Evolutionary conservation across 2,329 filamentous ascomycete species (phyloP).

Genomic region (Dothidotthia symphoricarpi): DNA sequence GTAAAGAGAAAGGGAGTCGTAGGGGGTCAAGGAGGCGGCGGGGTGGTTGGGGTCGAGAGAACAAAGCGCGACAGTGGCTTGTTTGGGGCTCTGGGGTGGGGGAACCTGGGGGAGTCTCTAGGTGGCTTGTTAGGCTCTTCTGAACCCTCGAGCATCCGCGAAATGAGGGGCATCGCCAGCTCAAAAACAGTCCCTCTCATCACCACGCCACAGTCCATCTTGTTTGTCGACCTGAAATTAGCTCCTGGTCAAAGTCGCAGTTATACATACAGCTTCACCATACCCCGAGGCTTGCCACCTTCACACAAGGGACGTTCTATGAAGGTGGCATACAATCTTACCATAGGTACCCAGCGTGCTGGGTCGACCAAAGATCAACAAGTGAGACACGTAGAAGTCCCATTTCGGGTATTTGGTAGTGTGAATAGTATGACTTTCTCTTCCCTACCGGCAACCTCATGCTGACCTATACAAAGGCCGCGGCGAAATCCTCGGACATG

Average conservation of each 20-base stretch:
- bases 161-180: constrained; percentile 86
- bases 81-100: constrained; percentile 82
- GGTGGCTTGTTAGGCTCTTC: constrained; percentile 82
- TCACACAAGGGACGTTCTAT: constrained; percentile 88
- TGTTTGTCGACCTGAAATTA: constrained; percentile 90
- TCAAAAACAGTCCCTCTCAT: constrained; percentile 85
- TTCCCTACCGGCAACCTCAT: not conserved
- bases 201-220: constrained; percentile 91
- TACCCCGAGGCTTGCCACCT: constrained; percentile 87
- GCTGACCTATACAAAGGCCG: constrained; percentile 49
- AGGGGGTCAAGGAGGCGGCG: constrained; percentile 76
- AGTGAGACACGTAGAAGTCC: constrained; percentile 86
- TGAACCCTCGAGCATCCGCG: constrained; percentile 89
- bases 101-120: constrained; percentile 80
- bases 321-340: constrained; percentile 87
- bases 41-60: constrained; percentile 77
- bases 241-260: constrained; percentile 83
- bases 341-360: constrained; percentile 86
- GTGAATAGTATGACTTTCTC: constrained; percentile 63
- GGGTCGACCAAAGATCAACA: constrained; percentile 72
- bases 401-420: constrained; percentile 88
- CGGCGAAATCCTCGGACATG: constrained; percentile 86
- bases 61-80: constrained; percentile 75
- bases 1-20: constrained; percentile 93
- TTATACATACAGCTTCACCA: constrained; percentile 80